Evolutionary conservation across 1,284 basidiomycete genomes (phyloP).

Genomic region (Puccinia novopanici): DNA sequence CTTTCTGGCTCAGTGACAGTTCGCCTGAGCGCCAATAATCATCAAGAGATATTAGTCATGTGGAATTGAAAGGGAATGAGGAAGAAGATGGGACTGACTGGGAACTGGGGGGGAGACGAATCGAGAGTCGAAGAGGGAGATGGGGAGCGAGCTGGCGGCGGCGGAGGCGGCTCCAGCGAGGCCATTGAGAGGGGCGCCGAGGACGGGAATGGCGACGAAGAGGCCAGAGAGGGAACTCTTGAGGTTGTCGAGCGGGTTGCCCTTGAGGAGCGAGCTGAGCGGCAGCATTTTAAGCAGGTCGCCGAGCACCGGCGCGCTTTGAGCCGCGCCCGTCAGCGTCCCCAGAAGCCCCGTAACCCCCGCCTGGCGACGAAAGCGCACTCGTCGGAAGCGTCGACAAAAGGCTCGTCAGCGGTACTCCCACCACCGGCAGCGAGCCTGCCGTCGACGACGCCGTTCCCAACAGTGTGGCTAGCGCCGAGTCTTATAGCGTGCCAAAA

Average conservation of each 20-base stretch:
- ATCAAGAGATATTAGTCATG: neutral
- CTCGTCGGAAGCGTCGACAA: neutral
- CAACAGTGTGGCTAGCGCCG: neutral
- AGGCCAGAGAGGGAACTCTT: constrained; percentile 7
- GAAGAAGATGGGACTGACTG: neutral
- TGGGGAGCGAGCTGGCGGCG: neutral
- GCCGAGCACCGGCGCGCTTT: constrained; percentile 6
- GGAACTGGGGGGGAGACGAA: neutral
- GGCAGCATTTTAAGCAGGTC: constrained; percentile 7
- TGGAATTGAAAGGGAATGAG: neutral
- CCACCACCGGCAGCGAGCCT: neutral
- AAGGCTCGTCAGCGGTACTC: neutral
- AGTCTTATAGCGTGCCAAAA: neutral
- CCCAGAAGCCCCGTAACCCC: neutral
- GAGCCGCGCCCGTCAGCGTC: neutral
- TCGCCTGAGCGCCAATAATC: neutral
- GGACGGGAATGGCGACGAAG: neutral
- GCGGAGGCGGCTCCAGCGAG: neutral
- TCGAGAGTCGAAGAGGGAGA: neutral
- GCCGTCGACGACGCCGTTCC: neutral
- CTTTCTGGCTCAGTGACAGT: neutral
- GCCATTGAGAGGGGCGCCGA: neutral
- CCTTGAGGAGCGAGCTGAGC: constrained; percentile 1
- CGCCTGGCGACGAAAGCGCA: neutral
- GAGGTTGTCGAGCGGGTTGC: neutral